Evolutionary conservation across 495 filamentous ascomycete species (phyloP).

Genomic region (Haplographium delicatum): DNA sequence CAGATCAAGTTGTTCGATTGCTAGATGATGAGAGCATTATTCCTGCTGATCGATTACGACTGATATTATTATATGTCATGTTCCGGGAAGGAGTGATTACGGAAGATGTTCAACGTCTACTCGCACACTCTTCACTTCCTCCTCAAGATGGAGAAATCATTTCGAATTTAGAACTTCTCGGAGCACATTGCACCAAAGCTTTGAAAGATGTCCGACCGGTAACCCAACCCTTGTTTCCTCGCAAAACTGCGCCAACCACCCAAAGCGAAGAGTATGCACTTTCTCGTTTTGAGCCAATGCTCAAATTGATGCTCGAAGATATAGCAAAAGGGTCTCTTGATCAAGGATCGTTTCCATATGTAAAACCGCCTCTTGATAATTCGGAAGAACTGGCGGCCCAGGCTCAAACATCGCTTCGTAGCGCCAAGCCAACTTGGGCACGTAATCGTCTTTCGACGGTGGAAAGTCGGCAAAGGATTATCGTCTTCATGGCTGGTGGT

Average conservation of each 20-base stretch:
- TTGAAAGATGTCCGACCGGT: conserved; percentile 71
- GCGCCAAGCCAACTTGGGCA: conserved; percentile 90
- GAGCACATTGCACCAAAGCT: conserved; percentile 64
- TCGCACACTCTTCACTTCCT: conserved; percentile 77
- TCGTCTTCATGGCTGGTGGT: conserved; percentile 94
- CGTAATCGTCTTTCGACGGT: conserved; percentile 66
- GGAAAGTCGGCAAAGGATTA: conserved; percentile 83
- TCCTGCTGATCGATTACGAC: conserved; percentile 69
- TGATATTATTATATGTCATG: conserved; percentile 79
- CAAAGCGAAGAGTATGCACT: conserved; percentile 58
- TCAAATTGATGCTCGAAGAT: conserved; percentile 77
- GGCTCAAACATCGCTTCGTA: conserved; percentile 75
- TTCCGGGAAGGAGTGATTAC: conserved; percentile 82
- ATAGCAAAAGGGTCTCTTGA: conserved; percentile 61
- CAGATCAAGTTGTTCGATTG: conserved; percentile 78
- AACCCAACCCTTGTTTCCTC: conserved; percentile 60
- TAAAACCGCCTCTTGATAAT: conserved; percentile 63
- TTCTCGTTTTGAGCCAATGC: conserved; percentile 63
- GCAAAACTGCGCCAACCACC: conserved; percentile 47
- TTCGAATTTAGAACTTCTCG: conserved; percentile 75
- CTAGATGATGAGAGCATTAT: conserved; percentile 73
- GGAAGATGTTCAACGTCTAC: conserved; percentile 79
- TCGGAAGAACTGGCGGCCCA: conserved; percentile 49
- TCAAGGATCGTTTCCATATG: conserved; percentile 71
- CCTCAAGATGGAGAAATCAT: conserved; percentile 67